A percentile compares a stretch with the other conserved stretches of the same genome.
Evolutionary conservation across 768 basidiomycete genomes (phyloP).

Genomic region (Amanita subjunquillea): DNA sequence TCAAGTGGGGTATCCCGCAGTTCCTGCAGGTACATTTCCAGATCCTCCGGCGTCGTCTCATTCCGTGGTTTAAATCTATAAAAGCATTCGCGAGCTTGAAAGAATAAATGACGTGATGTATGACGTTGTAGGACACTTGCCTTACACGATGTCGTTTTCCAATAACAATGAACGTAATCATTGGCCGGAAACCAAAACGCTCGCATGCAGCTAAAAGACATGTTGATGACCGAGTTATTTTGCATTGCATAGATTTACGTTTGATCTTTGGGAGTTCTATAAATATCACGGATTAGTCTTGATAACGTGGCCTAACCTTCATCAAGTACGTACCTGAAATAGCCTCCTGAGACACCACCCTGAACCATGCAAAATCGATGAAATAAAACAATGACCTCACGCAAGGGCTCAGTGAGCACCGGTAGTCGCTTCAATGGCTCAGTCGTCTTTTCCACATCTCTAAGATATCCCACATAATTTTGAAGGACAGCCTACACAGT

Average conservation of each 20-base stretch:
- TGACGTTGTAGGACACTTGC: too few species aligned
- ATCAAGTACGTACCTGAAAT: too few species aligned
- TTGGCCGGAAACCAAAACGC: too few species aligned
- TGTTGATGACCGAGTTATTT: too few species aligned
- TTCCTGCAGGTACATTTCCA: slow-evolving; percentile 69
- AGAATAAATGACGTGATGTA: slow-evolving; percentile 1
- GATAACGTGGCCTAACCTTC: slow-evolving; percentile 2
- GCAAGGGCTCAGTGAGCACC: slow-evolving; percentile 49
- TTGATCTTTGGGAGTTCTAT: slow-evolving; percentile 53
- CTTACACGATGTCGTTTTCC: too few species aligned
- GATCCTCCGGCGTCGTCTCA: slow-evolving; percentile 44
- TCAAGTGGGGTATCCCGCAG: slow-evolving; percentile 28
- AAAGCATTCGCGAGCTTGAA: not conserved
- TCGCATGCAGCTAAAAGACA: too few species aligned
- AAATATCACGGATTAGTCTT: not conserved
- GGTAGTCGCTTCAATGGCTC: slow-evolving; percentile 39
- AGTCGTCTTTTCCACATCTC: slow-evolving; percentile 33
- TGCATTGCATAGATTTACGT: slow-evolving; percentile 25
- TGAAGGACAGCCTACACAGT: slow-evolving; percentile 34
- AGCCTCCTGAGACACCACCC: too few species aligned
- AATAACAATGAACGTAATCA: too few species aligned
- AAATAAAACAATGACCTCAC: slow-evolving; percentile 9
- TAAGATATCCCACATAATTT: slow-evolving; percentile 46
- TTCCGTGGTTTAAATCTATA: slow-evolving; percentile 22
- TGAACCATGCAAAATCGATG: too few species aligned